Percentiles rank a stretch among this genome's conserved stretches.
phyloP scores from a whole-genome alignment of 176 grass and related monocot species.

The Dendrocalamus sinicus region DNA sequence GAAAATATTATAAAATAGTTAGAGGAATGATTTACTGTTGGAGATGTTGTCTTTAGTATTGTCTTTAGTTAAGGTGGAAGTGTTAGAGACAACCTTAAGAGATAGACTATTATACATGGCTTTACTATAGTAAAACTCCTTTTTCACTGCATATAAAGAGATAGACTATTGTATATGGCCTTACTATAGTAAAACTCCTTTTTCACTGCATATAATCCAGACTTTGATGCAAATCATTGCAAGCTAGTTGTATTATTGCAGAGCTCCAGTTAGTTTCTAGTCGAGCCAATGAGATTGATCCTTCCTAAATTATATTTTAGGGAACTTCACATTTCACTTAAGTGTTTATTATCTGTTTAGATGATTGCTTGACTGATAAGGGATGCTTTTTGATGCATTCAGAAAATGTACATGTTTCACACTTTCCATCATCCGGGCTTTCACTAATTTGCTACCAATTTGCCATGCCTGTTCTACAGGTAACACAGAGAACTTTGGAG shows the following conservation, averaged over 20 bases:
- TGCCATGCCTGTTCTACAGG: conserved; percentile 53
- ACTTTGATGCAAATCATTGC: neutral
- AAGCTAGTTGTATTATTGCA: neutral
- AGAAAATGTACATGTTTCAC: conserved; percentile 18
- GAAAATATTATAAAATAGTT: no score
- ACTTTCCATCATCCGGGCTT: conserved; percentile 28
- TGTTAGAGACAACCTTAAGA: no score
- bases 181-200: neutral
- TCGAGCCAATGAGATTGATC: conserved; percentile 19
- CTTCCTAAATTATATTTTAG: neutral
- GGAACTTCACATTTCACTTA: neutral
- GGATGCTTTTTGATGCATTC: conserved; percentile 6
- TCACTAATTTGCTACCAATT: conserved; percentile 33
- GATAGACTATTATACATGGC: no score
- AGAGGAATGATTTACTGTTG: no score
- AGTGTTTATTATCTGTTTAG: neutral
- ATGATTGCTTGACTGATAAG: conserved; percentile 1
- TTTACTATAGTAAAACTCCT: no score
- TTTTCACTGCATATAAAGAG: neutral
- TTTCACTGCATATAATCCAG: neutral
- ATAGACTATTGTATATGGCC: no score
- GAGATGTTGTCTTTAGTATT: no score
- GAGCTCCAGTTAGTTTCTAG: conserved; percentile 1
- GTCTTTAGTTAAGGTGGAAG: no score
- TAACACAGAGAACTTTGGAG: conserved; percentile 77